These are phyloP conservation scores for Phalaenopsis aphrodite DNA, from an alignment of 106 monocot genomes.

Conservation along the genomic window DNA sequence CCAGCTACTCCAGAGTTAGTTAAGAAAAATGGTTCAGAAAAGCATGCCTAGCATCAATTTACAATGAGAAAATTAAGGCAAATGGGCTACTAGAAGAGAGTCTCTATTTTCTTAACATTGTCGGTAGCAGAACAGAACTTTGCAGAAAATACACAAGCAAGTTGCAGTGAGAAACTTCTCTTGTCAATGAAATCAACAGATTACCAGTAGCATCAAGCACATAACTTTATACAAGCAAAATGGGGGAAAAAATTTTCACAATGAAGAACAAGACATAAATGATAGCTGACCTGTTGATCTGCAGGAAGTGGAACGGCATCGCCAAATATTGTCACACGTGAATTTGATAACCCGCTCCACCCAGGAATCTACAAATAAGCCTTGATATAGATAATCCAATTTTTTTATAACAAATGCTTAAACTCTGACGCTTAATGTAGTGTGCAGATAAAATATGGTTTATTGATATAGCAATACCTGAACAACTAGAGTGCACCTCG, in stretches of 20 bases:
- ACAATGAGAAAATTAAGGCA: too few relatives aligned
- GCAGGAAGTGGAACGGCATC: constrained; percentile 63
- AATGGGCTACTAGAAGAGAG: too few relatives aligned
- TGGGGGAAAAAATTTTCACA: neutral
- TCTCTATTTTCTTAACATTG: neutral
- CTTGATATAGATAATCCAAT: neutral
- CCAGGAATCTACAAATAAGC: constrained; percentile 70
- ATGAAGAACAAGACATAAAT: neutral
- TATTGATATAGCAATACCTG: constrained; percentile 37
- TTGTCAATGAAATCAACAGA: neutral
- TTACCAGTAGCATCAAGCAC: neutral
- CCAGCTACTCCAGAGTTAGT: too few relatives aligned
- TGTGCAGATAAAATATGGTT: neutral
- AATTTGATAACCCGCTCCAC: constrained; percentile 98
- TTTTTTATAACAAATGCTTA: neutral
- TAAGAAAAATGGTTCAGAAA: too few relatives aligned
- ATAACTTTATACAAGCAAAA: neutral
- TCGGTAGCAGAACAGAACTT: neutral
- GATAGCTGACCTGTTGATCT: constrained; percentile 55
- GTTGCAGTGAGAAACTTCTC: neutral
- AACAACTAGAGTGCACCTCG: constrained; percentile 92
- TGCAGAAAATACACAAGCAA: neutral
- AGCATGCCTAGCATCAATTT: too few relatives aligned
- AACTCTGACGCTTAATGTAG: neutral
- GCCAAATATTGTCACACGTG: constrained; percentile 93